Conservation (phyloP, 495 filamentous ascomycete species). For the Rostrohypoxylon terebratum region DNA sequence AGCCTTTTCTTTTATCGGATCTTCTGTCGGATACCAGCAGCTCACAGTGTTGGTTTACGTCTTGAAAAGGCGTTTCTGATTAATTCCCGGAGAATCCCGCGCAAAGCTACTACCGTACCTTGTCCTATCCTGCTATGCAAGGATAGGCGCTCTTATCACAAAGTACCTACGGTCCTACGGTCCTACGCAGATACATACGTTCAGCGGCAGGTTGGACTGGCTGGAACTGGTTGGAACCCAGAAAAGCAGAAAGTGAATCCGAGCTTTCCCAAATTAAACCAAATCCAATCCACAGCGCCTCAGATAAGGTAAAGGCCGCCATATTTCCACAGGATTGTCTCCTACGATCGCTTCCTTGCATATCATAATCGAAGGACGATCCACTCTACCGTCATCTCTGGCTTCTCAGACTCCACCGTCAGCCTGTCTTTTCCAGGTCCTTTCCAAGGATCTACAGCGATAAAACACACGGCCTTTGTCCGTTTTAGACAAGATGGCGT, state of each 20-base stretch:
- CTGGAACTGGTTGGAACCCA: not conserved
- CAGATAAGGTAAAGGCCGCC: constrained; percentile 36
- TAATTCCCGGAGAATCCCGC: constrained; percentile 26
- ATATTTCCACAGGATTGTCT: constrained; percentile 32
- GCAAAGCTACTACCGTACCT: constrained; percentile 17
- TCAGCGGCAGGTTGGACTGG: not conserved
- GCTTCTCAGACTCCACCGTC: constrained; percentile 41
- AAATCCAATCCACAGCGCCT: constrained; percentile 28
- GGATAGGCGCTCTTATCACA: constrained; percentile 41
- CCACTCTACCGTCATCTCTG: constrained; percentile 41
- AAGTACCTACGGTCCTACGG: too few species aligned
- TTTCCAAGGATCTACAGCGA: constrained; percentile 44
- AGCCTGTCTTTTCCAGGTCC: constrained; percentile 40
- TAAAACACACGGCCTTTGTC: constrained; percentile 34
- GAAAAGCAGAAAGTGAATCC: constrained; percentile 6
- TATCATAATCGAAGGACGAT: constrained; percentile 44
- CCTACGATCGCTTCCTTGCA: constrained; percentile 48
- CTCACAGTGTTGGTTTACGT: constrained; percentile 21
- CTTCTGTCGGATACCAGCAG: constrained; percentile 2
- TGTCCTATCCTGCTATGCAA: constrained; percentile 19
- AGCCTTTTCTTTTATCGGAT: not conserved
- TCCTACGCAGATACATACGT: not conserved
- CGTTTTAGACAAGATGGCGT: constrained; percentile 48
- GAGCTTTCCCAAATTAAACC: constrained; percentile 31
- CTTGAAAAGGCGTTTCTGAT: constrained; percentile 11